Evolutionary conservation across 2,329 filamentous ascomycete genomes (phyloP), one percentile per base, ranked within the genome.

Genomic region (Verticillium albo-atrum): DNA sequence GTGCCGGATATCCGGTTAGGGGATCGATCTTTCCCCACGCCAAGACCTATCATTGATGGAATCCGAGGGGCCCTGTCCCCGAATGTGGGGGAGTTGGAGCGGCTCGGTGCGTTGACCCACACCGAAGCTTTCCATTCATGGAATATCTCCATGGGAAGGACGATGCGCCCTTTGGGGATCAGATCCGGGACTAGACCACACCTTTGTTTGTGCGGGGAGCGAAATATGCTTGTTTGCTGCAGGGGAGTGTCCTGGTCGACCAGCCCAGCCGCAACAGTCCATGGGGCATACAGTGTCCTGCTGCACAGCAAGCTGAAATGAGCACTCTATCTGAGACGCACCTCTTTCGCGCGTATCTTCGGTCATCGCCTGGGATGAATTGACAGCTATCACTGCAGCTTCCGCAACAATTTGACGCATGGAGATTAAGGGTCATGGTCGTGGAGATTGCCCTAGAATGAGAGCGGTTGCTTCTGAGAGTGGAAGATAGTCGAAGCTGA

Each of bases 41-140:
- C 54, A 56, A 56, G 54, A 47, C 5, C 6, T 15, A 27, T 47
- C 34, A 56, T 56, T 56, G 54, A 56, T 56, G 54, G 54, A 56
- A 56, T 47, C 27, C 42, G 10, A 23, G 17, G 14, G 32, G 23
- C 6, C 6, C 17, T 37, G 15, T n/a, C 30, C 54, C 12, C 30
- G 52, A n/a, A 23, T 54, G 52, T 54, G 52, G 52, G 52, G 52
- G 15, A 20, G 17, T 15, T 20, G 4, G 27, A 37, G 23, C 54
- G 54, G 23, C 32, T 26, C 23, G 35, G 54, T 28, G 14, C 54
- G n/a, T 5, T 12, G 54, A 25, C 35, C 34, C 32, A 42, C 54
- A 26, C 32, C 54, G 30, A 47, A 35, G 20, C 20, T 12, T 30
- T 35, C 32, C 32, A 56, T 56, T 56, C 54, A 56, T 20, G 54